These are phyloP conservation scores for Filobasidium floriforme DNA, from an alignment of 768 basidiomycete species.

Conservation along the genomic window DNA sequence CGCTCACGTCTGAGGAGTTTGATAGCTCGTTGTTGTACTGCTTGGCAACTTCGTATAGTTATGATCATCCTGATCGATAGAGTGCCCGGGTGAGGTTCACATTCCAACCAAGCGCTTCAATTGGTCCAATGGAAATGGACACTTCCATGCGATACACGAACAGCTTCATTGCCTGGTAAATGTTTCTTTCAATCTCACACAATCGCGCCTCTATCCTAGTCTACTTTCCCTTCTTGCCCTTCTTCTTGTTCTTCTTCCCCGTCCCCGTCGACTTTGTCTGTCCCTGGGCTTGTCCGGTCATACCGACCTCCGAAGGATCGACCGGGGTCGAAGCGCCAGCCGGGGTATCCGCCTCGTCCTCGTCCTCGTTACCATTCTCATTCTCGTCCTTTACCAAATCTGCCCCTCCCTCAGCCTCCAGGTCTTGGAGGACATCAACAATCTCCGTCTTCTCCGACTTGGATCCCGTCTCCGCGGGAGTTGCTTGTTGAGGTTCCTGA, in stretches of 20 bases:
- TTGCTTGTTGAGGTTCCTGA: not conserved
- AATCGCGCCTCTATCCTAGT: not conserved
- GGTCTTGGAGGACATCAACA: not conserved
- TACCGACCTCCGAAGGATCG: not conserved
- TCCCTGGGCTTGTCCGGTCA: not conserved
- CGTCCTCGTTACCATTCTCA: not conserved
- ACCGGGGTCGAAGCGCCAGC: not conserved
- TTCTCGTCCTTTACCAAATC: not conserved
- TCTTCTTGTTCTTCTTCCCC: constrained; percentile 14
- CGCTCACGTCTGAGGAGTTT: too few species aligned
- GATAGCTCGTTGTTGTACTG: too few species aligned
- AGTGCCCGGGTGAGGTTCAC: too few species aligned
- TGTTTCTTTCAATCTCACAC: too few species aligned
- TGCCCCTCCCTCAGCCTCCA: not conserved
- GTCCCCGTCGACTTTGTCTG: not conserved
- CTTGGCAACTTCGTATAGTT: too few species aligned
- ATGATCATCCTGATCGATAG: too few species aligned
- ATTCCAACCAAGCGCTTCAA: too few species aligned
- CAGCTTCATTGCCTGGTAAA: too few species aligned
- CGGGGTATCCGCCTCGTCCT: not conserved
- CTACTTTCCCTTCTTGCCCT: constrained; percentile 12
- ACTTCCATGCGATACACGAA: too few species aligned
- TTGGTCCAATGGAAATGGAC: too few species aligned
- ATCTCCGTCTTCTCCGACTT: constrained; percentile 1
- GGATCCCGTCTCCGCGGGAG: not conserved